Evolutionary conservation across 2,329 filamentous ascomycete species (phyloP), one percentile per base, ranked within the genome.

Genomic region (Penicillium sp.): DNA sequence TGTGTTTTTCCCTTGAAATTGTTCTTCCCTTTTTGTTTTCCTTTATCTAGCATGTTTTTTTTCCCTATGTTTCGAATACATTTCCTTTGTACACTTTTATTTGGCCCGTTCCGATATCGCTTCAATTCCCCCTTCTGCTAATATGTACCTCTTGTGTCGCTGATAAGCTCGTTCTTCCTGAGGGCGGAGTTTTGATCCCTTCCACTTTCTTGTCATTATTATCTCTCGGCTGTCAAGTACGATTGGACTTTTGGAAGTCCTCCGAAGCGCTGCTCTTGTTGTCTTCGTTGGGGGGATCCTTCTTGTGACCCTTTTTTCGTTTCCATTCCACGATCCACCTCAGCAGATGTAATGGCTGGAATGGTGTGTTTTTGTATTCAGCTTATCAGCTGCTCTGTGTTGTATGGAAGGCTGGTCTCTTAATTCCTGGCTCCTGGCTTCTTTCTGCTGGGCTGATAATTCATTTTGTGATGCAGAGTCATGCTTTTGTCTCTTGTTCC

Each of bases 41-140:
- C 18, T 18, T 63, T 60, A 57, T 62, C 57, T 65, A 65, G 63
- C 63, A 64, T 66, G 54, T 62, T 56, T 32, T 32, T 32, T 32
- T 5, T 32, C 11, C 29, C 29, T 32, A 32, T 32, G 29, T 32
- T 18, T 32, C 29, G 29, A 32, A 32, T 32, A 32, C 49, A 45
- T 64, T 60, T 62, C 53, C 53, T 60, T 61, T 62, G 58, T 54
- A 59, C 52, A 59, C 51, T 52, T 57, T 44, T 36, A 47, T 48
- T 39, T 24, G 7, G 18, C 28, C 25, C 40, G 32, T 44, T 47
- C 40, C 46, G 41, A 51, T 52, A 54, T 57, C 45, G 50, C 52
- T 38, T 47, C 27, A 28, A 46, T 47, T 48, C 28, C 43, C 29
- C 42, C 46, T 47, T 45, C 45, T 25, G 46, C 41, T 29, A 43